Conservation (phyloP, 177 flowering plant species). For the Telopea speciosissima region DNA sequence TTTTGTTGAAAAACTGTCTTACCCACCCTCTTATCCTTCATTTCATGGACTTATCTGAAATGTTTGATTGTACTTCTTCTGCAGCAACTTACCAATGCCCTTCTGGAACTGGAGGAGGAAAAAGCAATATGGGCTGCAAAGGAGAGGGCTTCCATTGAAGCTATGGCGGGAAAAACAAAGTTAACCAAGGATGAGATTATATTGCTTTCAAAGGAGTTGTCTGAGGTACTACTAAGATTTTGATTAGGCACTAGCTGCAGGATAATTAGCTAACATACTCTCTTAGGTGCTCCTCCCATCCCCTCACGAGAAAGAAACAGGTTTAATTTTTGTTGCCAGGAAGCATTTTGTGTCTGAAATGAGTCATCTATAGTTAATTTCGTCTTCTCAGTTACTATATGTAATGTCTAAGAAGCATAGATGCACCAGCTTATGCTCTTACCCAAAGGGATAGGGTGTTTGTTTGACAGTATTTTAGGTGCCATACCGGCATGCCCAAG, state of each 20-base stretch:
- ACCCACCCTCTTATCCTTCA: neutral
- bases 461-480: neutral
- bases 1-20: neutral
- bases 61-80: slow-evolving; percentile 15
- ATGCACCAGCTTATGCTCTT: neutral
- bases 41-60: slow-evolving; percentile 1
- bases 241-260: neutral
- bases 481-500: neutral
- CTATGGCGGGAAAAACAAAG: slow-evolving; percentile 47
- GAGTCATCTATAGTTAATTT: too few relatives aligned
- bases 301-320: neutral
- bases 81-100: slow-evolving; percentile 79
- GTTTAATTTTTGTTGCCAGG: neutral
- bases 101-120: slow-evolving; percentile 80
- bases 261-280: neutral
- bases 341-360: neutral
- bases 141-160: slow-evolving; percentile 63
- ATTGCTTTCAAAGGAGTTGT: slow-evolving; percentile 38
- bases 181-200: slow-evolving; percentile 37
- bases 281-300: neutral
- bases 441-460: neutral
- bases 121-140: slow-evolving; percentile 71
- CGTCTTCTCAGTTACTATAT: neutral
- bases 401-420: neutral
- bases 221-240: slow-evolving; percentile 41